Conservation (phyloP, 169 alveolate genomes). For the Hepatocystis sp. region DNA sequence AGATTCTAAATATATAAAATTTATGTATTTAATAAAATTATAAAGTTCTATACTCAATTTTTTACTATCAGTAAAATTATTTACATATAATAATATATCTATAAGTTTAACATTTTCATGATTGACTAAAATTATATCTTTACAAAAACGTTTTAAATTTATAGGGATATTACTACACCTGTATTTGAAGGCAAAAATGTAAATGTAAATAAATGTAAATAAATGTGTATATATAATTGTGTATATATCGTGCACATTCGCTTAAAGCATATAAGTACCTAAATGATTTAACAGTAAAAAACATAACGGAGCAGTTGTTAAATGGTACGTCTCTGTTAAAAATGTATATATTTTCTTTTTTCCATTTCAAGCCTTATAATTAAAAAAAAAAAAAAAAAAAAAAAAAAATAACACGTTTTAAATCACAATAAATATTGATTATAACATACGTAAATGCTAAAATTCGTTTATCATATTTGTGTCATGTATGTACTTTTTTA, state of each 20-base stretch:
- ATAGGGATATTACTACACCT: slow-evolving; percentile 29
- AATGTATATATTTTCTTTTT: slow-evolving; percentile 53
- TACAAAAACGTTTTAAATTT: slow-evolving; percentile 48
- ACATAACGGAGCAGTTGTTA: slow-evolving; percentile 53
- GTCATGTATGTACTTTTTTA: no score
- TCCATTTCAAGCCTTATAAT: slow-evolving; percentile 53
- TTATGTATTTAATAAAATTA: slow-evolving; percentile 47
- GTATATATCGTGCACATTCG: slow-evolving; percentile 5
- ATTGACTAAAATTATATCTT: slow-evolving; percentile 34
- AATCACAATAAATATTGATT: no score
- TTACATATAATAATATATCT: slow-evolving; percentile 30
- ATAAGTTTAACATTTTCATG: slow-evolving; percentile 38
- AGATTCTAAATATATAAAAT: slow-evolving; percentile 38
- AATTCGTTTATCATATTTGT: no score
- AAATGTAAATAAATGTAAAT: background rate
- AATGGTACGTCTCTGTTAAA: slow-evolving; percentile 46
- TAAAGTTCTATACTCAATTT: slow-evolving; percentile 17
- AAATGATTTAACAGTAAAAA: slow-evolving; percentile 32
- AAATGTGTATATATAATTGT: background rate
- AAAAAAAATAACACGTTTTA: no score
- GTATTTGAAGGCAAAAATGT: slow-evolving; percentile 9
- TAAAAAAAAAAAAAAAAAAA: slow-evolving; percentile 15
- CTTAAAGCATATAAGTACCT: slow-evolving; percentile 4
- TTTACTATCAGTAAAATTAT: slow-evolving; percentile 24
- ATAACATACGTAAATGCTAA: no score